Percentiles rank a stretch among this genome's conserved stretches.
These are phyloP conservation scores for Dioscorea alata DNA, from an alignment of 106 monocot genomes.

Conservation along the genomic window DNA sequence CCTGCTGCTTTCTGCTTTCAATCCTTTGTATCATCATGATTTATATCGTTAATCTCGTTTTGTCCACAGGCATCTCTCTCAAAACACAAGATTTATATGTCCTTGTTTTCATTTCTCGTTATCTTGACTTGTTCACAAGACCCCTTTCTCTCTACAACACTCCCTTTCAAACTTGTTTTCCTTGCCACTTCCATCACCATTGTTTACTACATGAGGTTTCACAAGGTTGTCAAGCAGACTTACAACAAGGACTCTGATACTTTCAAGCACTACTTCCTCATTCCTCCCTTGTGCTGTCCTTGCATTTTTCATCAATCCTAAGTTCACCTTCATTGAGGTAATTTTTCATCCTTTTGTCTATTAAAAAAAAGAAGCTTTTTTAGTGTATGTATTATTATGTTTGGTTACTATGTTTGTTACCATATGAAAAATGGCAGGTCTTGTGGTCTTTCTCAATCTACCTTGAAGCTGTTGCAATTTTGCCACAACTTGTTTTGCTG, in stretches of 20 bases:
- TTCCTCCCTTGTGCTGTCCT: slow-evolving; percentile 34
- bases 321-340: slow-evolving; percentile 47
- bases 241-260: slow-evolving; percentile 47
- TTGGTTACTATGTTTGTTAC: too few relatives aligned
- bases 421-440: slow-evolving; percentile 28
- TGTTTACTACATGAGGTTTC: slow-evolving; percentile 47
- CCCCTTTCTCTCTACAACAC: slow-evolving; percentile 41
- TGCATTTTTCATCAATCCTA: slow-evolving; percentile 27
- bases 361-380: too few relatives aligned
- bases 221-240: slow-evolving; percentile 38
- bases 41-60: background rate
- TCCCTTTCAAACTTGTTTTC: slow-evolving; percentile 45
- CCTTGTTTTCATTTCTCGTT: slow-evolving; percentile 36
- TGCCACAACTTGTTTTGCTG: slow-evolving; percentile 84
- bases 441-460: slow-evolving; percentile 90
- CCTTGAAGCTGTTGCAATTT: slow-evolving; percentile 81
- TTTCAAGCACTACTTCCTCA: slow-evolving; percentile 39
- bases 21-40: background rate
- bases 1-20: background rate
- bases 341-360: background rate
- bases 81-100: slow-evolving; percentile 51
- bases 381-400: too few relatives aligned
- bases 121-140: slow-evolving; percentile 37
- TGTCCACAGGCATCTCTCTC: slow-evolving; percentile 36
- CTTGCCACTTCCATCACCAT: slow-evolving; percentile 39